Conservation (phyloP, 805 yeast genomes). For the Hanseniaspora guilliermondii region DNA sequence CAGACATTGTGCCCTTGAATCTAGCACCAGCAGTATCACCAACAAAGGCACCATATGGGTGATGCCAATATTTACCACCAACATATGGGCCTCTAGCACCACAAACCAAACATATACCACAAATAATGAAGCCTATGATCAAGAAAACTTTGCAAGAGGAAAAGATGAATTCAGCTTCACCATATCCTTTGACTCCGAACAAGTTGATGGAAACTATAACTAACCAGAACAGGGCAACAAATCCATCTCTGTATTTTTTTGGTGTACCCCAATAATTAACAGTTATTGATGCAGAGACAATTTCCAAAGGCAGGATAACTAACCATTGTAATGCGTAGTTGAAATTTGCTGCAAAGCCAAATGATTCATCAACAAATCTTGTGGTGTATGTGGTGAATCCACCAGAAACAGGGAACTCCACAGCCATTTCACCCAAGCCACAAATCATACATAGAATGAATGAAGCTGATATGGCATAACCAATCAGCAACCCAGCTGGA, state of each 20-base stretch:
- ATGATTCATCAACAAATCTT: constrained; percentile 46
- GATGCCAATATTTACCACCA: constrained; percentile 39
- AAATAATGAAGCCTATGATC: constrained; percentile 42
- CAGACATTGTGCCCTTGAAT: constrained; percentile 43
- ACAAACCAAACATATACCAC: constrained; percentile 38
- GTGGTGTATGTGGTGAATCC: constrained; percentile 51
- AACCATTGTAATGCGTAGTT: constrained; percentile 44
- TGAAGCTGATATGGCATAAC: constrained; percentile 42
- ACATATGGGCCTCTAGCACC: constrained; percentile 39
- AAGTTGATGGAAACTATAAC: constrained; percentile 38
- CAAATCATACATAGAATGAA: constrained; percentile 49
- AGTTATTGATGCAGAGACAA: constrained; percentile 43
- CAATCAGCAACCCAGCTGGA: constrained; percentile 51
- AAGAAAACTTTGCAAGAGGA: constrained; percentile 40
- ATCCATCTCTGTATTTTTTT: constrained; percentile 37
- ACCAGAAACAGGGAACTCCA: constrained; percentile 51
- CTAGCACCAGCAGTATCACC: constrained; percentile 28
- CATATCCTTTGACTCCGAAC: constrained; percentile 45
- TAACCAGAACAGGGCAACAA: constrained; percentile 39
- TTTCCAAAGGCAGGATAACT: constrained; percentile 39
- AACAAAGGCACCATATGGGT: constrained; percentile 46
- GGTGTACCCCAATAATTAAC: constrained; percentile 40
- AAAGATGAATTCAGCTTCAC: constrained; percentile 42
- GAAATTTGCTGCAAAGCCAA: constrained; percentile 54
- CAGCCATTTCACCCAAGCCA: constrained; percentile 49